Evolutionary conservation across 2,329 filamentous ascomycete species (phyloP), one percentile per base, ranked within the genome.

Genomic region (Dactylellina parvicollis): DNA sequence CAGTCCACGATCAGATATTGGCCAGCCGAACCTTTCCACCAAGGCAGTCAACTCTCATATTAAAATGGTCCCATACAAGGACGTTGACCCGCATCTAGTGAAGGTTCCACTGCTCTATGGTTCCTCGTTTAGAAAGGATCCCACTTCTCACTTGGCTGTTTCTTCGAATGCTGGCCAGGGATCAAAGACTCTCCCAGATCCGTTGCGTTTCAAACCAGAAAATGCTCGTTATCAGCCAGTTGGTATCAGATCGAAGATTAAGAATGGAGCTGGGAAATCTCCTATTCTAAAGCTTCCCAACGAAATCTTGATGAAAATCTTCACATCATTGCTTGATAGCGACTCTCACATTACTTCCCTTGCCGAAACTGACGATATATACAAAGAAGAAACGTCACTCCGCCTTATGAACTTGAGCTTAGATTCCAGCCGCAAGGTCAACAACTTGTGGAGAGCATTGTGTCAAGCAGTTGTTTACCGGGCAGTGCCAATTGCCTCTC

Each of bases 201-300:
- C 42, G 10, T 40, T 22, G 14, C 24, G 18, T 18, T 71, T 71
- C 34, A 57, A 42, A 28, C 66, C 66, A 4, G 66, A 71, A 18
- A 64, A 57, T 34, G 66, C 66, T 36, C 49, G 57, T 20, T 71
- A 71, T 22, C 42, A 55, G 26, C 66, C 57, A 42, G 34, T 71
- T 28, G 34, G 49, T 34, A 44, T 18, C 22, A 46, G 44, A 8
- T 4, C 20, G 12, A n/a, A n/a, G n/a, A 34, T 22, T 3, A 8
- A 9, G 4, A 22, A 20, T 1, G 4, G 28, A 7, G 44, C 7
- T n/a, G n/a, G 22, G 2, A 12, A 18, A 10, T 20, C 66, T 1
- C 24, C 66, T 4, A 64, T 72, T n/a, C 5, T 12, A 1, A 72
- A 46, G 4, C 12, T 72, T 5, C 67, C 67, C 7, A 65, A 60